Evolutionary conservation across 1,139 yeast genomes (phyloP).

Genomic region (Waltiozyma sp.): DNA sequence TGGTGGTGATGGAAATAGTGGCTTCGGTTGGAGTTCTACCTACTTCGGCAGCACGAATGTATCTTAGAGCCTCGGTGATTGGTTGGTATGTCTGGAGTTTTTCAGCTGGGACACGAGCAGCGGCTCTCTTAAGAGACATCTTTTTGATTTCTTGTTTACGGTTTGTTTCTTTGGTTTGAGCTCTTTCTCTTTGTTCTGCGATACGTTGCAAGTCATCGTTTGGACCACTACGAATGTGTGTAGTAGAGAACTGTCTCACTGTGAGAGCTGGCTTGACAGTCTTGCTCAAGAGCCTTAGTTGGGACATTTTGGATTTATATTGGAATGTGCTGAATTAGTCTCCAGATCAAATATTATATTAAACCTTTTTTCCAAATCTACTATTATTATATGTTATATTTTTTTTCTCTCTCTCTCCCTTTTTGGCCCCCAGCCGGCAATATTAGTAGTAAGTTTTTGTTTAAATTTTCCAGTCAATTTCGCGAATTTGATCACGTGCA

Average conservation of each 20-base stretch:
- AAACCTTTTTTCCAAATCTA: too few relatives aligned
- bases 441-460: too few relatives aligned
- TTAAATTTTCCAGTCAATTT: neutral
- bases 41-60: constrained; percentile 80
- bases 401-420: too few relatives aligned
- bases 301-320: too few relatives aligned
- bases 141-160: constrained; percentile 16
- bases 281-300: neutral
- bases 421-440: too few relatives aligned
- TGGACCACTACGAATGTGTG: constrained; percentile 13
- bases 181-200: constrained; percentile 19
- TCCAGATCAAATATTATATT: too few relatives aligned
- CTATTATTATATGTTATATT: too few relatives aligned
- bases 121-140: constrained; percentile 16
- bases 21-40: constrained; percentile 66
- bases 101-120: constrained; percentile 17
- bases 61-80: constrained; percentile 62
- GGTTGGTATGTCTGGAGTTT: constrained; percentile 40
- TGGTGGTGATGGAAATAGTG: constrained; percentile 54
- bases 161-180: constrained; percentile 14
- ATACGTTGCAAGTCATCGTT: constrained; percentile 17
- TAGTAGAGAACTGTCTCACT: neutral
- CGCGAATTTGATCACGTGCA: too few relatives aligned
- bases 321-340: too few relatives aligned
- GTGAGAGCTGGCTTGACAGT: neutral